These are phyloP conservation scores for Paramecium pentaurelia DNA, from an alignment of 73 alveolate genomes.

Conservation along the genomic window DNA sequence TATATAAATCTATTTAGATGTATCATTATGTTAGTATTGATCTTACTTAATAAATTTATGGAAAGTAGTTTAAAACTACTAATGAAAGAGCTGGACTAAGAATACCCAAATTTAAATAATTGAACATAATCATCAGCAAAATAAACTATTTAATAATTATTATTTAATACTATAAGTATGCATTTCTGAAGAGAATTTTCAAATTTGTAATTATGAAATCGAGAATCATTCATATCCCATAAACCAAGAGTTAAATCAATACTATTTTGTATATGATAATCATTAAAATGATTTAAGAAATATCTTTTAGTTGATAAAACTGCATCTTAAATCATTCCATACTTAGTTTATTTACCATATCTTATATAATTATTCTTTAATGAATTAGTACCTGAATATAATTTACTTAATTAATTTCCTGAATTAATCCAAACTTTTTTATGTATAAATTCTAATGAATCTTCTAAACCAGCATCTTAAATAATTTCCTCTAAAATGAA, in stretches of 20 bases:
- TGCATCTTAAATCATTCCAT: neutral
- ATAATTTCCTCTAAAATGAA: constrained; percentile 59
- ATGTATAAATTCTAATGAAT: neutral
- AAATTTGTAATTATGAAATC: neutral
- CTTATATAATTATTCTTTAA: neutral
- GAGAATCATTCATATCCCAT: neutral
- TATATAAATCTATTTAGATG: neutral
- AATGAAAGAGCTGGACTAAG: neutral
- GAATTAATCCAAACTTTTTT: constrained; percentile 34
- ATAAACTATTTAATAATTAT: neutral
- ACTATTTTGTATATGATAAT: neutral
- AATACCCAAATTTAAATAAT: neutral
- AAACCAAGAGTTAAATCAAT: neutral
- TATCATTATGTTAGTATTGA: neutral
- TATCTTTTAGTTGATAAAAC: neutral
- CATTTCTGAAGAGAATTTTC: neutral
- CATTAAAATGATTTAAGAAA: neutral
- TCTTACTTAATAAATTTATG: neutral
- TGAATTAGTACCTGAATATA: constrained; percentile 51
- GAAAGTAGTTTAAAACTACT: neutral
- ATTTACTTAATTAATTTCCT: constrained; percentile 37
- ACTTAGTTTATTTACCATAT: neutral
- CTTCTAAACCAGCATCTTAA: constrained; percentile 48
- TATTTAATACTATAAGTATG: neutral
- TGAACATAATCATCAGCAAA: neutral